Evolutionary conservation across 805 yeast genomes (phyloP).

Genomic region (Barnettozyma sp.): DNA sequence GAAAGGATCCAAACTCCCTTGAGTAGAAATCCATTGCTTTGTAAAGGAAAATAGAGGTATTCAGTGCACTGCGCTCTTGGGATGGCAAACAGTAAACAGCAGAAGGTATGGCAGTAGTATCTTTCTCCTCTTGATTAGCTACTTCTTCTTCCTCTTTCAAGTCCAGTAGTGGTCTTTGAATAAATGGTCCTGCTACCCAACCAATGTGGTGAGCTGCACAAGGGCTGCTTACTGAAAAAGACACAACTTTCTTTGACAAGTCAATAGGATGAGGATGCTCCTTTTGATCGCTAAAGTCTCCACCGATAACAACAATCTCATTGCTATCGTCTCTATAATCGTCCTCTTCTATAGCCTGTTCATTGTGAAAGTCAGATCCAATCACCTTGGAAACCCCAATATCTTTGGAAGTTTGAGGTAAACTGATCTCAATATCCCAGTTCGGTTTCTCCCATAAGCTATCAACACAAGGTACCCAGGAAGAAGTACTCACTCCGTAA

Average conservation of each 20-base stretch:
- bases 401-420: conserved; percentile 74
- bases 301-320: conserved; percentile 61
- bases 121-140: conserved; percentile 28
- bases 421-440: conserved; percentile 85
- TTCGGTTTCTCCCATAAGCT: conserved; percentile 81
- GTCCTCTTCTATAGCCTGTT: conserved; percentile 27
- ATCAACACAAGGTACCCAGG: conserved; percentile 98
- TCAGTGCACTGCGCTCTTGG: conserved; percentile 46
- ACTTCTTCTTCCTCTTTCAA: conserved; percentile 30
- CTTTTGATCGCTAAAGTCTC: conserved; percentile 58
- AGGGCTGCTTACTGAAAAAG: conserved; percentile 72
- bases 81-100: conserved; percentile 61
- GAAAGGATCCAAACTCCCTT: conserved; percentile 88
- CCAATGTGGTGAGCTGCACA: conserved; percentile 93
- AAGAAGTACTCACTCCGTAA: conserved; percentile 72
- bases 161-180: conserved; percentile 48
- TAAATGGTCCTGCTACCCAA: conserved; percentile 89
- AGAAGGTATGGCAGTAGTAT: conserved; percentile 42
- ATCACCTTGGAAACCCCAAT: conserved; percentile 38
- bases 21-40: conserved; percentile 78
- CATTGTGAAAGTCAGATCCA: conserved; percentile 25
- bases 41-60: conserved; percentile 69
- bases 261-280: conserved; percentile 75
- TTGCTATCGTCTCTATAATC: conserved; percentile 27
- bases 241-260: conserved; percentile 62